Base-by-base conservation (phyloP, 176 grass and related monocot genomes). In the Eleusine coracana region DNA sequence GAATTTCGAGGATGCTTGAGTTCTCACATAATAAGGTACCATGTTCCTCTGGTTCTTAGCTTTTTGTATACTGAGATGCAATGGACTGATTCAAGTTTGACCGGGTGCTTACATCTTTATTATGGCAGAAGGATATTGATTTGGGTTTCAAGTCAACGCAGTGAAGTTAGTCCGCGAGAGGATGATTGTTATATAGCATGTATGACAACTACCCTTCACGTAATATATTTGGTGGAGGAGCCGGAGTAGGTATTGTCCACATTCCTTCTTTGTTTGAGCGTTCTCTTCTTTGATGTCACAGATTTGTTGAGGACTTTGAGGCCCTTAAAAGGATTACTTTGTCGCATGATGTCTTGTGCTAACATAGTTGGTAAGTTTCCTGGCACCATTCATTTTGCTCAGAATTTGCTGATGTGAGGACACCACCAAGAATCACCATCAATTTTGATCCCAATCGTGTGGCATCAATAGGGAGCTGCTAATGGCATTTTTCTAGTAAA, bases 31-130 rank as follows among this genome's bases (percentile, higher is more conserved):
- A 82, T 71, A 39, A 59, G 73, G 83, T 61, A 68, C 34, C 66
- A 59, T 75, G 78, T 82, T 82, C 29, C 17, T 82, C 28, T 70
- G 71, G 11, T 70, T 81, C 20, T 82, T 67, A 51, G 37, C 70
- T 73, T 89, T 89, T 42, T 73, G 83, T 86, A 73, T 36, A 81
- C 36, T 25, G 21, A 0, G 31, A 46, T 42, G 64, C 71, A 54
- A 71, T 66, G 48, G 88, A 90, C 79, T 68, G 58, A 51, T 86
- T 90, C 83, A 74, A 86, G 50, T 66, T 82, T 90, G 79, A 86
- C 83, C 75, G 14, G 60, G 83, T 45, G 64, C n/a, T 48, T 5
- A 49, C 54, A 52, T 78, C 59, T 78, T 39, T 68, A 71, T 86
- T 82, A 77, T 76, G 23, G 38, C 66, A 29, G 25, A 72, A 4